Evolutionary conservation across 768 basidiomycete species (phyloP).

Genomic region (Ephemerocybe angulata): DNA sequence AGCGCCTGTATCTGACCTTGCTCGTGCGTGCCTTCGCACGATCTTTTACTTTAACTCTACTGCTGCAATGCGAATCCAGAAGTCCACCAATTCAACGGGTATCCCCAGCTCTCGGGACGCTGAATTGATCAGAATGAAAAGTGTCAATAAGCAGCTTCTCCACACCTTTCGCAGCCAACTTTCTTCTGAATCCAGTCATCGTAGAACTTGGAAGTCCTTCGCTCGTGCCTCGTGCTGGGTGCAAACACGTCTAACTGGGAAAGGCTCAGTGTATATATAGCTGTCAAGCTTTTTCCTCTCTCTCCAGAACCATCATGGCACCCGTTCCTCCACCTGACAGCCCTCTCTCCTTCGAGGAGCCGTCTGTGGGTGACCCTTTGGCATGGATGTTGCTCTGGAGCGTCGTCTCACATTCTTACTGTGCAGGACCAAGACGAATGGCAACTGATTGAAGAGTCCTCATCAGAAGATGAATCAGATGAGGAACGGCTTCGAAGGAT

Average conservation of each 20-base stretch:
- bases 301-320: not conserved
- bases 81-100: not conserved
- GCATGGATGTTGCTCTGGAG: not conserved
- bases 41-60: not conserved
- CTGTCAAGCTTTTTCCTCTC: not conserved
- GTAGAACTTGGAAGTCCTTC: too few relatives aligned
- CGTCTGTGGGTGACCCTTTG: not conserved
- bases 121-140: too few relatives aligned
- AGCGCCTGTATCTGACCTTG: not conserved
- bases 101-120: too few relatives aligned
- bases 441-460: conserved; percentile 28
- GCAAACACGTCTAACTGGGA: not conserved
- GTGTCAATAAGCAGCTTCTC: too few relatives aligned
- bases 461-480: conserved; percentile 13
- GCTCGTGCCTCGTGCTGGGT: not conserved
- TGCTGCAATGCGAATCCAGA: not conserved
- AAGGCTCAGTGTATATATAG: not conserved
- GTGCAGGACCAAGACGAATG: conserved; percentile 21
- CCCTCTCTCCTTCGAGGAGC: not conserved
- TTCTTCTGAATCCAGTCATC: too few relatives aligned
- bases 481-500: conserved; percentile 15
- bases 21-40: not conserved
- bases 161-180: too few relatives aligned
- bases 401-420: not conserved
- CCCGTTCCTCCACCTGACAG: not conserved